A percentile compares a stretch with the other conserved stretches of the same genome.
phyloP scores from a whole-genome alignment of 2,329 filamentous ascomycete species.

The Exophiala phaeomuriformis region DNA sequence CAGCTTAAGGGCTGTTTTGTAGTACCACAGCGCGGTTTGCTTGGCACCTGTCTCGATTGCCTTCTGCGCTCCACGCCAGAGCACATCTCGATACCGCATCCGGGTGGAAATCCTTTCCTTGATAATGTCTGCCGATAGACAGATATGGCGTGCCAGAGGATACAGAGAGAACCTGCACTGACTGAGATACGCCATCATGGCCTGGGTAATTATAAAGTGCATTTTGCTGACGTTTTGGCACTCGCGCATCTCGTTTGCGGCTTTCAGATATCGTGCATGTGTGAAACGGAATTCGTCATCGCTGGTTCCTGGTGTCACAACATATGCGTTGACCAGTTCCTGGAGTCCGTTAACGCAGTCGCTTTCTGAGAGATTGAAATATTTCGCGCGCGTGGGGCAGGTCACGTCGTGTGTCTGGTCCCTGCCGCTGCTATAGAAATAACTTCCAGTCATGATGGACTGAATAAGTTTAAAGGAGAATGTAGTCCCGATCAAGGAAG shows the following conservation, averaged over 20 bases:
- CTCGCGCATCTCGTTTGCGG: constrained; percentile 62
- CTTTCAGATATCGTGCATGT: constrained; percentile 79
- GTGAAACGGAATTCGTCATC: constrained; percentile 84
- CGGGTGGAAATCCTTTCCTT: constrained; percentile 56
- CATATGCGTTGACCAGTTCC: constrained; percentile 67
- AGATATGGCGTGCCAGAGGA: constrained; percentile 72
- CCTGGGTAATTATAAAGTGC: constrained; percentile 83
- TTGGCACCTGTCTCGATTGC: constrained; percentile 77
- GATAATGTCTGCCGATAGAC: constrained; percentile 67
- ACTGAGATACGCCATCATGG: constrained; percentile 63
- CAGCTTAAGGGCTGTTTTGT: constrained; percentile 66
- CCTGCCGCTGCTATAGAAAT: constrained; percentile 46
- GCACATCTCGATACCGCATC: constrained; percentile 62
- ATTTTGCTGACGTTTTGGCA: constrained; percentile 63
- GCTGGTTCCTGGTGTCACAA: constrained; percentile 71
- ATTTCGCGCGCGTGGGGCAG: constrained; percentile 36
- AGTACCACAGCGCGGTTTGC: constrained; percentile 75
- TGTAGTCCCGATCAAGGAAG: constrained; percentile 68
- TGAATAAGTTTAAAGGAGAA: constrained; percentile 80
- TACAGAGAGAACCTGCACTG: constrained; percentile 59
- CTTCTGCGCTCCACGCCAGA: constrained; percentile 70
- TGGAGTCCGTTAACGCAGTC: constrained; percentile 75
- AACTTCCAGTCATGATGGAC: constrained; percentile 67
- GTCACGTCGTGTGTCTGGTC: constrained; percentile 34
- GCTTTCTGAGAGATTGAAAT: constrained; percentile 54